phyloP scores from a whole-genome alignment of 208 protist species.

The Crithidia thermophila region DNA sequence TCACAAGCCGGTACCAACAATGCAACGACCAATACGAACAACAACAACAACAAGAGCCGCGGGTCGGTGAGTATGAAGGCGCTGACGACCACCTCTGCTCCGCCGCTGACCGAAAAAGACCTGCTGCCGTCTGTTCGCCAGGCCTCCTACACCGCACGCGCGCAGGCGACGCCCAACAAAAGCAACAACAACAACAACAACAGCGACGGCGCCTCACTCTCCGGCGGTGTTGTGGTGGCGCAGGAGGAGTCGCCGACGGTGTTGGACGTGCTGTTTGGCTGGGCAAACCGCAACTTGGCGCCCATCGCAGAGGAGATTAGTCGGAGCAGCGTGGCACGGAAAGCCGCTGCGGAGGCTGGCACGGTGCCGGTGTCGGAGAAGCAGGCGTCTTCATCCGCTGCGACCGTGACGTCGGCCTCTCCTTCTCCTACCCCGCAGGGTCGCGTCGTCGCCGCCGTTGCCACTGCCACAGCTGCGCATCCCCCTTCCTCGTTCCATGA shows the following conservation, averaged over 20 bases:
- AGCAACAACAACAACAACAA: not conserved
- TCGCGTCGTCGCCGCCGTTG: not conserved
- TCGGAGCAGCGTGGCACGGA: not conserved
- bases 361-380: too few relatives aligned
- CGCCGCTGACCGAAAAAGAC: slow-evolving; percentile 38
- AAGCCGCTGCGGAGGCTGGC: not conserved
- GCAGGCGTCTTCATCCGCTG: too few relatives aligned
- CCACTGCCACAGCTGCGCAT: not conserved
- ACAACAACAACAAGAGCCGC: not conserved
- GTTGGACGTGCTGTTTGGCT: slow-evolving; percentile 39
- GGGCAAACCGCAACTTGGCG: slow-evolving; percentile 26
- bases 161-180: not conserved
- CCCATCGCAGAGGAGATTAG: slow-evolving; percentile 17
- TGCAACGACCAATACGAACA: too few relatives aligned
- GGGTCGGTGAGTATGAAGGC: not conserved
- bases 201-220: not conserved
- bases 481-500: not conserved
- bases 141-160: slow-evolving; percentile 20
- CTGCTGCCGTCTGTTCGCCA: slow-evolving; percentile 57
- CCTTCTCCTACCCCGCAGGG: too few relatives aligned
- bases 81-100: not conserved
- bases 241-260: slow-evolving; percentile 24
- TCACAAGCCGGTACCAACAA: too few relatives aligned
- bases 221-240: not conserved
- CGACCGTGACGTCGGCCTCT: too few relatives aligned